phyloP scores from a whole-genome alignment of 805 yeast genomes.

The Maudiozyma turicensis region DNA sequence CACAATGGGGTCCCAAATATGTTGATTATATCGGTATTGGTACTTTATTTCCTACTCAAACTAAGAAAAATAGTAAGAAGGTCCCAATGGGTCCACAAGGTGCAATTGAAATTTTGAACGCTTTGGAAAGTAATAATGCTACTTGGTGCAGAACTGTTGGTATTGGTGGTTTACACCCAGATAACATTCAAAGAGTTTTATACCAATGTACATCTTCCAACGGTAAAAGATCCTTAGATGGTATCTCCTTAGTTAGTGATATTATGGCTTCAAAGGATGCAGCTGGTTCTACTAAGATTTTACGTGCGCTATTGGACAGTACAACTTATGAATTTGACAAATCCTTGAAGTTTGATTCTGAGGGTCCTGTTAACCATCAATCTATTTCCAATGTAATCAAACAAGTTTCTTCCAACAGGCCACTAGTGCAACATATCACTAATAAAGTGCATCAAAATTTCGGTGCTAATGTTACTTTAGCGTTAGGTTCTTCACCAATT shows the following conservation, averaged over 20 bases:
- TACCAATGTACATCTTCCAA: slow-evolving; percentile 37
- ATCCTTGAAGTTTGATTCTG: not conserved
- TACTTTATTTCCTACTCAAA: slow-evolving; percentile 61
- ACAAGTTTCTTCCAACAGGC: slow-evolving; percentile 30
- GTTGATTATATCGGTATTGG: slow-evolving; percentile 85
- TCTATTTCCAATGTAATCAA: slow-evolving; percentile 12
- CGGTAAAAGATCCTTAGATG: slow-evolving; percentile 46
- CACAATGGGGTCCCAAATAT: slow-evolving; percentile 25
- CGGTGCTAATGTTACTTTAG: slow-evolving; percentile 77
- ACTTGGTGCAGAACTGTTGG: slow-evolving; percentile 51
- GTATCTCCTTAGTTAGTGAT: slow-evolving; percentile 85
- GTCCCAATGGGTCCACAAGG: slow-evolving; percentile 65
- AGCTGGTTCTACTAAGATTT: slow-evolving; percentile 36
- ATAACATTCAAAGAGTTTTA: slow-evolving; percentile 51
- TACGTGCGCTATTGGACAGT: slow-evolving; percentile 22
- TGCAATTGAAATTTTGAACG: slow-evolving; percentile 41
- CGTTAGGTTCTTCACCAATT: slow-evolving; percentile 78
- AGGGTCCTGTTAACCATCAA: not conserved
- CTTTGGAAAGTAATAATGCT: slow-evolving; percentile 31
- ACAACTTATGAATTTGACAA: slow-evolving; percentile 8
- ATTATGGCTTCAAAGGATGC: slow-evolving; percentile 61
- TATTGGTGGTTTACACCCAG: slow-evolving; percentile 68
- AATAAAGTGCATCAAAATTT: slow-evolving; percentile 82
- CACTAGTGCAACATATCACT: slow-evolving; percentile 80
- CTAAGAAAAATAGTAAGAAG: slow-evolving; percentile 50